A percentile compares a stretch with the other conserved stretches of the same genome.
phyloP scores from a whole-genome alignment of 192 early-diverging fungal genomes.

The Backusella morwellensis region DNA sequence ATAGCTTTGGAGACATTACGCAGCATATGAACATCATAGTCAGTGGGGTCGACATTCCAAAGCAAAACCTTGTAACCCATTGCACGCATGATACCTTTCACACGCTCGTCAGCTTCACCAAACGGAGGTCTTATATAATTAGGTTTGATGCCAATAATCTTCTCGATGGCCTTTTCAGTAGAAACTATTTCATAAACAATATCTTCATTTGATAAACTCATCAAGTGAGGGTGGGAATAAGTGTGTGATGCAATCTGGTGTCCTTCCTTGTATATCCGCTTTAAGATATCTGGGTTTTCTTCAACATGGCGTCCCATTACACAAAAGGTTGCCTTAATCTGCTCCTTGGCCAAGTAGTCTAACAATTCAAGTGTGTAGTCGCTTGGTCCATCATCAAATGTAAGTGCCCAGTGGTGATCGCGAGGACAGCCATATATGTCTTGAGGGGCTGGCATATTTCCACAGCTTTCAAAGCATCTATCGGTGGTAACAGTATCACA shows the following conservation, averaged over 20 bases:
- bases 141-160: constrained; percentile 51
- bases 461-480: constrained; percentile 33
- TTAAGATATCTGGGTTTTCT: constrained; percentile 44
- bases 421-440: constrained; percentile 28
- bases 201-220: constrained; percentile 39
- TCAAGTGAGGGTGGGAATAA: constrained; percentile 49
- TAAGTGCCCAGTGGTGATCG: constrained; percentile 40
- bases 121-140: constrained; percentile 61
- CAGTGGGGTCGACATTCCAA: constrained; percentile 38
- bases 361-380: constrained; percentile 51
- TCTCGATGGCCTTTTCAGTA: constrained; percentile 49
- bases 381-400: constrained; percentile 60
- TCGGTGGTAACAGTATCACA: constrained; percentile 33
- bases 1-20: constrained; percentile 10
- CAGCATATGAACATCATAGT: constrained; percentile 32
- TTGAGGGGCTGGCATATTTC: constrained; percentile 24
- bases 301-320: constrained; percentile 57
- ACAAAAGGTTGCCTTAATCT: constrained; percentile 70
- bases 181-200: constrained; percentile 41
- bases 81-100: constrained; percentile 42
- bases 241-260: constrained; percentile 64
- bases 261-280: constrained; percentile 45
- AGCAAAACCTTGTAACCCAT: constrained; percentile 38
- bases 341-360: constrained; percentile 45
- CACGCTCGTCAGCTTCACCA: constrained; percentile 60